Evolutionary conservation across 129 eudicot genomes (phyloP), one percentile per base, ranked within the genome.

Genomic region (Chrysanthemum seticuspe): DNA sequence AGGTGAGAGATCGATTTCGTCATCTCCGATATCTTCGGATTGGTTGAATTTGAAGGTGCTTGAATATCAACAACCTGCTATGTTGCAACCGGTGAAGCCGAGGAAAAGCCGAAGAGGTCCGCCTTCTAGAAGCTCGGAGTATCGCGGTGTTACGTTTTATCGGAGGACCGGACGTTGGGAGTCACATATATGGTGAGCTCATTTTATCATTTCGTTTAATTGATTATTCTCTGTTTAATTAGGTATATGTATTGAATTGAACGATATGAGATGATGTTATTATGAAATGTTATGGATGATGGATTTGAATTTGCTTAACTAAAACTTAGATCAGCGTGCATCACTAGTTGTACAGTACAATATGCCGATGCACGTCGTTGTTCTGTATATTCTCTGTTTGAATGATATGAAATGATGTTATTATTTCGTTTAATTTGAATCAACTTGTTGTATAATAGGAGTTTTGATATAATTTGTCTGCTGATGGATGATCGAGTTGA

Each of bases 161-260:
- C 87, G 98, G 29, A 82, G 98, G 75, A 92, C 98, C 45, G 98
- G 98, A 13, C 82, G 98, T 52, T 92, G 98, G 98, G 98, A 92
- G 74, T 89, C 98, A 3, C 98, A 93, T 85, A 93, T 93, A 62
- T 93, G 98, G 98, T 92, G 69, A 6, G 83, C 10, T 40, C 44
- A 6, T 36, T 36, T 36, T 36, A 36, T 36, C 44, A 36, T 36
- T 5, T 36, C 6, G 0, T 3, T 6, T 34, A 4, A 34, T 4
- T 23, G 25, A 23, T 36, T 36, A 36, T 31, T 5, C 58, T 14
- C 58, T 53, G 58, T 53, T 53, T 53, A 16, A 53, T 13, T 13
- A 4, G 0, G 21, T 21, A 21, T 19, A 12, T 13, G 13, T 62
- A 3, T 11, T 61, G 66, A 57, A 9, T 23, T 23, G 5, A 10